Percentiles rank a stretch among this genome's conserved stretches.
Conservation (phyloP, 2,329 filamentous ascomycete species). For the Claviceps fusiformis region DNA sequence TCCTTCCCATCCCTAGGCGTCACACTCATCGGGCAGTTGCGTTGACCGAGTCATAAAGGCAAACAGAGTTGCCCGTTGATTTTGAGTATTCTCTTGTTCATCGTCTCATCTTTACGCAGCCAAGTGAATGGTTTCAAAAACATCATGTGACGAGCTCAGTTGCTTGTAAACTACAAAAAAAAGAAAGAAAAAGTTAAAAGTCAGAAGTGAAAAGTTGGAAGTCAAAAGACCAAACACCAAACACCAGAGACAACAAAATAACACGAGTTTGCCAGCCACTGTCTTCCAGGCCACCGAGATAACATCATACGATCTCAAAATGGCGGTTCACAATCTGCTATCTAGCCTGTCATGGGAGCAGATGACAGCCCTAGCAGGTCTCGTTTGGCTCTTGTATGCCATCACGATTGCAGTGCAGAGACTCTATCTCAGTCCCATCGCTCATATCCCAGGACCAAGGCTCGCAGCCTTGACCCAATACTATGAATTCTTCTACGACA, state of each 20-base stretch:
- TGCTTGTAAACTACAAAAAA: background rate
- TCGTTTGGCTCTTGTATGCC: slow-evolving; percentile 17
- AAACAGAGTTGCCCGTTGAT: background rate
- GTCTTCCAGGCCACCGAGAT: background rate
- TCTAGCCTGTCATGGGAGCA: slow-evolving; percentile 14
- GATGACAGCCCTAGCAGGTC: slow-evolving; percentile 12
- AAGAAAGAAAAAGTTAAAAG: background rate
- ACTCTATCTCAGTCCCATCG: slow-evolving; percentile 24
- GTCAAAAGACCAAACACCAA: no score
- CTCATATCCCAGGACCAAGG: slow-evolving; percentile 25
- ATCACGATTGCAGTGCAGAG: slow-evolving; percentile 17
- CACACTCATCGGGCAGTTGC: background rate
- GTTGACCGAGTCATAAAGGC: background rate
- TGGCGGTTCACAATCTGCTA: slow-evolving; percentile 10
- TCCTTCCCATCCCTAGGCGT: background rate
- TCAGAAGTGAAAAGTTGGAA: background rate
- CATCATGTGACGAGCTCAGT: background rate
- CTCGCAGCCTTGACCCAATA: slow-evolving; percentile 25
- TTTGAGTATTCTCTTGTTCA: background rate
- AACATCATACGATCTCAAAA: background rate
- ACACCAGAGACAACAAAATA: background rate
- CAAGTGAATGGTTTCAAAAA: background rate
- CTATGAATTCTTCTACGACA: slow-evolving; percentile 31
- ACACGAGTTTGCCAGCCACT: background rate
- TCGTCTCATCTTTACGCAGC: background rate